Evolutionary conservation across 495 filamentous ascomycete species (phyloP).

Genomic region (Jackrogersella multiformis): DNA sequence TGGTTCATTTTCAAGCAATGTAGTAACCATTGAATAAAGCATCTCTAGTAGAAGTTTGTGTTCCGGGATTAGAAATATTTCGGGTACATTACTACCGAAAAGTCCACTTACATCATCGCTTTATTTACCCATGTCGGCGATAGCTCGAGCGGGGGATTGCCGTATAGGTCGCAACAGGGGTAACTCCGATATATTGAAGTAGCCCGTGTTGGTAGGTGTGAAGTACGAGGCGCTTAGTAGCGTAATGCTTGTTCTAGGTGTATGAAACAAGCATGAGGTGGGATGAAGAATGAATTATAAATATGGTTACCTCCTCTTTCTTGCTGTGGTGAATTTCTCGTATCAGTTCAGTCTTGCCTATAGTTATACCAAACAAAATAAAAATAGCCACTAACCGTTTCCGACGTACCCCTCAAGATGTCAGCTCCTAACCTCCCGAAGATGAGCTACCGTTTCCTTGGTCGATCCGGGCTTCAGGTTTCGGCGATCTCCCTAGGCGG

Average conservation of each 20-base stretch:
- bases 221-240: neutral
- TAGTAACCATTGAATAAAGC: no score
- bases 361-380: neutral
- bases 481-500: slow-evolving; percentile 78
- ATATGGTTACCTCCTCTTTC: neutral
- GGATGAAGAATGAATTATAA: no score
- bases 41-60: no score
- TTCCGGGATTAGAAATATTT: no score
- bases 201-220: no score
- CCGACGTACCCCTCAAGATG: neutral
- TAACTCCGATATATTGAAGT: neutral
- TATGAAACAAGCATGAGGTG: no score
- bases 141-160: no score
- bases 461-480: slow-evolving; percentile 77
- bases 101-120: no score
- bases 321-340: neutral
- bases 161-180: neutral
- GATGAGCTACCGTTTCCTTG: slow-evolving; percentile 81
- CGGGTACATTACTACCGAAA: no score
- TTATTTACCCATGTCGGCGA: no score
- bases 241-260: no score
- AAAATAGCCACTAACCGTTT: neutral
- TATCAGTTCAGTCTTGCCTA: neutral
- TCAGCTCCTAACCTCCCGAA: slow-evolving; percentile 52
- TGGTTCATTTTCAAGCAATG: no score